Percentiles rank a stretch among this genome's conserved stretches.
Evolutionary conservation across 129 eudicot genomes (phyloP).

Genomic region (Helianthus tuberosus): DNA sequence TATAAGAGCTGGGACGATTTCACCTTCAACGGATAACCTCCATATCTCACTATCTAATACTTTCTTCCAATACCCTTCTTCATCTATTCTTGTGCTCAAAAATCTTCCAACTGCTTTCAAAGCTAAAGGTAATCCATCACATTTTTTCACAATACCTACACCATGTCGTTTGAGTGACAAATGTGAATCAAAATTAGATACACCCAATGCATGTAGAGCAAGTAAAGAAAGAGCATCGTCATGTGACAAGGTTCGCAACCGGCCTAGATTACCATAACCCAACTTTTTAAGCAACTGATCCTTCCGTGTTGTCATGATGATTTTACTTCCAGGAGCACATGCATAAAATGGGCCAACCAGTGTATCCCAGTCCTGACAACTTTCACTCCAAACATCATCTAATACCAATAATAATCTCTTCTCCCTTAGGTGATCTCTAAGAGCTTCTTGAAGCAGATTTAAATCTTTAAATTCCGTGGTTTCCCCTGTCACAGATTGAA

Average conservation of each 20-base stretch:
- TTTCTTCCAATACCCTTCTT: no score
- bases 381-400: slow-evolving; percentile 65
- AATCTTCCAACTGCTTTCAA: background rate
- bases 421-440: slow-evolving; percentile 10
- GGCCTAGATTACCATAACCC: slow-evolving; percentile 9
- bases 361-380: slow-evolving; percentile 38
- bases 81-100: no score
- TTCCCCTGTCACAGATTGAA: background rate
- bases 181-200: background rate
- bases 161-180: background rate
- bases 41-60: no score
- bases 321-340: slow-evolving; percentile 52
- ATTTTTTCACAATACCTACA: background rate
- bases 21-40: no score
- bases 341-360: slow-evolving; percentile 29
- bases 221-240: slow-evolving; percentile 1
- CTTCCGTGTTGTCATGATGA: slow-evolving; percentile 63
- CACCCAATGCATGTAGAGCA: slow-evolving; percentile 3
- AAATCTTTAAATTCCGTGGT: slow-evolving; percentile 36
- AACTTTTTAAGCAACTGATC: slow-evolving; percentile 43
- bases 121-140: background rate
- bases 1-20: no score
- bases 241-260: background rate
- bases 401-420: slow-evolving; percentile 58
- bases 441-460: slow-evolving; percentile 21